phyloP scores from a whole-genome alignment of 805 yeast species.

The Schizosaccharomyces octosporus region DNA sequence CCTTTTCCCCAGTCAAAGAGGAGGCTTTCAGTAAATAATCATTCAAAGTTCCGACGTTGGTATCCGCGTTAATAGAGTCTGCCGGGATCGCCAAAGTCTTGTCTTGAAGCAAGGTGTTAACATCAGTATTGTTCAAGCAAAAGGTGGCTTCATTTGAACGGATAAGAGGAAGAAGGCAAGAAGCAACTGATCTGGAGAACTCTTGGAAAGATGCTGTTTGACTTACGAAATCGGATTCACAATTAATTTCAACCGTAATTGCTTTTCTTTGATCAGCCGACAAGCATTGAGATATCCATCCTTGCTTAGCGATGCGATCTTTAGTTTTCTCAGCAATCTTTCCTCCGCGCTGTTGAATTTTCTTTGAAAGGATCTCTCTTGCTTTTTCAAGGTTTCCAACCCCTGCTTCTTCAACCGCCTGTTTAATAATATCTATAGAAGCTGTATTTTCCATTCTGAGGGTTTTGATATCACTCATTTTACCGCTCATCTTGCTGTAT shows the following conservation, averaged over 20 bases:
- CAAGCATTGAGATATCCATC: not conserved
- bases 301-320: not conserved
- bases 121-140: not conserved
- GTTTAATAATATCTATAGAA: not conserved
- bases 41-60: too few relatives aligned
- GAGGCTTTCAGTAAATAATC: not conserved
- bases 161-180: not conserved
- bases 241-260: not conserved
- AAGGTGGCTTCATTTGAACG: not conserved
- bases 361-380: not conserved
- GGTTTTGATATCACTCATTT: not conserved
- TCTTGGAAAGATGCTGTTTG: not conserved
- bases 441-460: not conserved
- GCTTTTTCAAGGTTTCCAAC: conserved; percentile 9
- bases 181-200: not conserved
- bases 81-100: not conserved
- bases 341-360: not conserved
- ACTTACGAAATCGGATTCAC: conserved; percentile 2
- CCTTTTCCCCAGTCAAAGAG: not conserved
- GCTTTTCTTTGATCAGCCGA: not conserved
- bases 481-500: not conserved
- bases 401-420: not conserved
- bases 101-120: not conserved
- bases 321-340: not conserved
- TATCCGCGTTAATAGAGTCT: too few relatives aligned